These are phyloP conservation scores for Chaetomium fimeti DNA, from an alignment of 495 filamentous ascomycete species.

Conservation along the genomic window DNA sequence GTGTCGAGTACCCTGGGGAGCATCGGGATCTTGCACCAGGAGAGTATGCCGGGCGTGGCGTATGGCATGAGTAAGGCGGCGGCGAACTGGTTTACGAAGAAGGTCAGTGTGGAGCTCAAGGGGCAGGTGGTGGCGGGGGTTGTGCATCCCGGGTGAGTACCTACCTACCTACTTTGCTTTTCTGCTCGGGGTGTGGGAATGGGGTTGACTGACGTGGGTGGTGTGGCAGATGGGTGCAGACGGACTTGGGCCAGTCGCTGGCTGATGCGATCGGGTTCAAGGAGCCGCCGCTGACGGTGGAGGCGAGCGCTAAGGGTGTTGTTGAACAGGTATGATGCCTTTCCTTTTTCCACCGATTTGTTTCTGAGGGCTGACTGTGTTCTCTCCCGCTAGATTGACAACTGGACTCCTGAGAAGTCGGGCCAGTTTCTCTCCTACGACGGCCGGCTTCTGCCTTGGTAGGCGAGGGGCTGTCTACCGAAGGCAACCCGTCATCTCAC, in stretches of 20 bases:
- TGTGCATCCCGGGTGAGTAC: slow-evolving; percentile 37
- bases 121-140: slow-evolving; percentile 30
- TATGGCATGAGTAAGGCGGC: slow-evolving; percentile 37
- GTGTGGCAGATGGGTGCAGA: slow-evolving; percentile 43
- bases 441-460: slow-evolving; percentile 31
- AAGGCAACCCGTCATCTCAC: no score
- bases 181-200: not conserved
- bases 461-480: not conserved
- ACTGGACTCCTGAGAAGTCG: slow-evolving; percentile 29
- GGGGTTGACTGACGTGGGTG: slow-evolving; percentile 1
- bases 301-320: slow-evolving; percentile 34
- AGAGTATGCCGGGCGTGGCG: slow-evolving; percentile 27
- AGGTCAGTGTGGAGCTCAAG: slow-evolving; percentile 28
- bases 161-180: no score
- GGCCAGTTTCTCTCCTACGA: slow-evolving; percentile 29
- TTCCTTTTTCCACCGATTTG: not conserved
- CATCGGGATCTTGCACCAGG: slow-evolving; percentile 32
- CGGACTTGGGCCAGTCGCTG: slow-evolving; percentile 37
- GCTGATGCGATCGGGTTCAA: slow-evolving; percentile 37
- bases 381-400: slow-evolving; percentile 24
- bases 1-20: slow-evolving; percentile 37
- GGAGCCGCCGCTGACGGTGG: slow-evolving; percentile 36
- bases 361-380: not conserved
- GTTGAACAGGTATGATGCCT: slow-evolving; percentile 35
- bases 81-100: slow-evolving; percentile 31